These are phyloP conservation scores for Xylaria multiplex DNA, from an alignment of 2,329 filamentous ascomycete species.

Conservation along the genomic window DNA sequence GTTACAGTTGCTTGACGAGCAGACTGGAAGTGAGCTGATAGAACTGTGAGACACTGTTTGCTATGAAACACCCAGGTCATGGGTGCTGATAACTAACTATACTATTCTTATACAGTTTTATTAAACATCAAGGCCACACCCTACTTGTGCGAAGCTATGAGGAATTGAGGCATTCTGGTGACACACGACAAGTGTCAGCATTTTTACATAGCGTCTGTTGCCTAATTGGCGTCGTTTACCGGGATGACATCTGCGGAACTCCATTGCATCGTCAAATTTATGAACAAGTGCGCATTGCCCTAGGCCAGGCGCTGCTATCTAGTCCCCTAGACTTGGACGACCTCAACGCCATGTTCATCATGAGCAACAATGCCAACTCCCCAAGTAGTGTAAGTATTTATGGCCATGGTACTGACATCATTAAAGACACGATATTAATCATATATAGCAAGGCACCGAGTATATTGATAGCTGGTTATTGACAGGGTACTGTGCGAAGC, in stretches of 20 bases:
- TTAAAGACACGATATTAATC: slow-evolving; percentile 2
- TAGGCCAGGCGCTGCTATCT: slow-evolving; percentile 53
- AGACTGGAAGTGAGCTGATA: slow-evolving; percentile 46
- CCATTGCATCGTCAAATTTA: slow-evolving; percentile 51
- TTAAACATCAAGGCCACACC: slow-evolving; percentile 46
- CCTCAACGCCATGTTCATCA: slow-evolving; percentile 54
- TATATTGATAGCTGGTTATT: slow-evolving; percentile 57
- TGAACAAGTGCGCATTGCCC: slow-evolving; percentile 52
- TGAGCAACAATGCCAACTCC: slow-evolving; percentile 50
- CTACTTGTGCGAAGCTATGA: slow-evolving; percentile 44
- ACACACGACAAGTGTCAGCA: slow-evolving; percentile 50
- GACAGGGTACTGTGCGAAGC: slow-evolving; percentile 55
- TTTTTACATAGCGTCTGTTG: slow-evolving; percentile 55
- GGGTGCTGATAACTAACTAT: slow-evolving; percentile 1
- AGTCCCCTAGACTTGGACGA: slow-evolving; percentile 55
- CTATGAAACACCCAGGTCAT: not conserved
- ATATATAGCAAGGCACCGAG: slow-evolving; percentile 47
- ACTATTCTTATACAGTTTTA: slow-evolving; percentile 38
- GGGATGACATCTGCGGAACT: slow-evolving; percentile 47
- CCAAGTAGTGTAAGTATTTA: slow-evolving; percentile 43
- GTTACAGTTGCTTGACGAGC: slow-evolving; percentile 47
- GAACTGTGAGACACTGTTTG: slow-evolving; percentile 43
- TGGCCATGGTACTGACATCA: not conserved
- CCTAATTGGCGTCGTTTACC: slow-evolving; percentile 52
- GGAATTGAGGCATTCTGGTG: slow-evolving; percentile 48